Evolutionary conservation across 2,329 filamentous ascomycete species (phyloP), one percentile per base, ranked within the genome.

Genomic region (Hortaea werneckii): DNA sequence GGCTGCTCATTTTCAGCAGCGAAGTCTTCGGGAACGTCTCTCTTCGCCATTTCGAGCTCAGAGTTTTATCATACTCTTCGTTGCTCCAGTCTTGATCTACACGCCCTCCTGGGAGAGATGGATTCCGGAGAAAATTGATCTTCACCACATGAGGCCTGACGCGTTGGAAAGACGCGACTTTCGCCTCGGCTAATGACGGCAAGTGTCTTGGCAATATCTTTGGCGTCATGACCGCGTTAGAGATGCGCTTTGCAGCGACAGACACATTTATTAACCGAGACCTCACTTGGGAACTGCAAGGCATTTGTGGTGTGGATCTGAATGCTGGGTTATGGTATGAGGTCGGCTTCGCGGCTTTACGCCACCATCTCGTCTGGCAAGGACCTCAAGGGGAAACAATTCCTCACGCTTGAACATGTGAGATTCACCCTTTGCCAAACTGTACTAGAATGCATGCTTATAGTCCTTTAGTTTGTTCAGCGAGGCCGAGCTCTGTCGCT

Each of bases 401-500:
- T 61, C 26, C 53, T 66, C 27, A 60, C 59, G 7, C 52, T 67
- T 27, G 65, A 67, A 51, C 62, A 65, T 53, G 63, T 65, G 48
- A 7, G 56, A 45, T 27, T 20, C 20, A 20, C 20, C 20, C 41
- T 10, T 20, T 20, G 20, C 20, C 20, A 20, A 2, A 2, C 20
- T 20, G 4, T 20, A 20, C 20, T 20, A 20, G 4, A 20, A 2
- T 20, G 20, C 2, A 20, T 20, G 20, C 20, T 20, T 2, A 20
- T 20, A 20, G 20, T 4, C 4, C 4, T 20, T 11, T 8, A 74
- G 67, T 76, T 76, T 58, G 63, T 76, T 27, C 70, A 75, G 49
- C 63, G 70, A 43, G 65, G 70, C 45, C 66, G 69, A 40, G 70
- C 65, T 6, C 53, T 76, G 7, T 59, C 65, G 6, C 52, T 75